Evolutionary conservation across 306 rosid genomes (phyloP).

Genomic region (Vigna radiata): DNA sequence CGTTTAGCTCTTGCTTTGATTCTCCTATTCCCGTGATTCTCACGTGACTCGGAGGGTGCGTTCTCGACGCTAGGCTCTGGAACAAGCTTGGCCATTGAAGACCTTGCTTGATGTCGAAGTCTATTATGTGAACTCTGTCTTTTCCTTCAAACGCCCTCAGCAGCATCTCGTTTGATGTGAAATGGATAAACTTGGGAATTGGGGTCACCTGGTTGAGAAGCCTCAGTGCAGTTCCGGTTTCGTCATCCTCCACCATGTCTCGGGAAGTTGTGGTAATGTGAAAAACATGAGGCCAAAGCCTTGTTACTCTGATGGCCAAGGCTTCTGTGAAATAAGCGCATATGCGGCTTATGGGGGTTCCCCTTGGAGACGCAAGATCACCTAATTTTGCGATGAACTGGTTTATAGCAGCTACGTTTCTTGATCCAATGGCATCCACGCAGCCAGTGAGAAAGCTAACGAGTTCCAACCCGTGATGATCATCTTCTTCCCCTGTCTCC

Average conservation of each 20-base stretch:
- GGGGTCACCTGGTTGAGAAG: constrained; percentile 87
- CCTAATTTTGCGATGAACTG: constrained; percentile 82
- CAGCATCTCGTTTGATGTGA: constrained; percentile 89
- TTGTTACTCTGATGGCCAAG: constrained; percentile 74
- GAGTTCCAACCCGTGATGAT: constrained; percentile 72
- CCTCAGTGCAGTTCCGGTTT: constrained; percentile 68
- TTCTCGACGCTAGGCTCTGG: constrained; percentile 84
- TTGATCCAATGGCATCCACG: constrained; percentile 80
- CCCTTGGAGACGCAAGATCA: constrained; percentile 83
- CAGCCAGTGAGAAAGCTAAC: constrained; percentile 77
- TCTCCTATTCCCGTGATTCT: constrained; percentile 94
- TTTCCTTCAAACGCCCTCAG: constrained; percentile 95
- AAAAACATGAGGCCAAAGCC: constrained; percentile 91
- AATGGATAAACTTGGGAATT: constrained; percentile 86
- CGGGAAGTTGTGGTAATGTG: constrained; percentile 75
- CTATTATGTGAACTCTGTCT: constrained; percentile 94
- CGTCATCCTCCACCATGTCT: constrained; percentile 82
- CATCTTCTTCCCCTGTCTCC: constrained; percentile 63
- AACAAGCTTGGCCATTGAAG: constrained; percentile 97
- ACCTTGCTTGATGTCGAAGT: constrained; percentile 92
- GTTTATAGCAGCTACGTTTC: constrained; percentile 66
- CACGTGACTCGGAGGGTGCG: constrained; percentile 87
- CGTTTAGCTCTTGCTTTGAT: constrained; percentile 88
- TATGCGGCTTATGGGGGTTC: constrained; percentile 68
- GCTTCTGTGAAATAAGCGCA: constrained; percentile 90